phyloP scores from a whole-genome alignment of 257 asterid species.

The Capsicum chinense region DNA sequence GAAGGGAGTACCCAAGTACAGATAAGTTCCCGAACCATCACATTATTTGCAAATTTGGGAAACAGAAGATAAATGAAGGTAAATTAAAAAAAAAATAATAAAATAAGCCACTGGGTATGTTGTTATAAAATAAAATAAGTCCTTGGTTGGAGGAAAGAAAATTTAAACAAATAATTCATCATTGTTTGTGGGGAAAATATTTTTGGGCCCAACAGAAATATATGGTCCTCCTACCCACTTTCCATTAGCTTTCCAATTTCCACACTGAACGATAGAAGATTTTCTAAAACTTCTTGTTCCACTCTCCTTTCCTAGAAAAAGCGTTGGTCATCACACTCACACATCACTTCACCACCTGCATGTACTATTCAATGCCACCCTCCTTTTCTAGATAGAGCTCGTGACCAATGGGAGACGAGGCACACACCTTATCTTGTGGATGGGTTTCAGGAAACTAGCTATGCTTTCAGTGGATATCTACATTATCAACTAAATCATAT shows the following conservation, averaged over 20 bases:
- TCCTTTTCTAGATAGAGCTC: background rate
- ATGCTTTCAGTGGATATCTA: background rate
- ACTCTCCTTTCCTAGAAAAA: background rate
- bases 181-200: background rate
- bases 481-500: conserved; percentile 1
- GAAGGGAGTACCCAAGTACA: conserved; percentile 14
- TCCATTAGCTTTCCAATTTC: background rate
- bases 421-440: background rate
- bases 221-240: conserved; percentile 9
- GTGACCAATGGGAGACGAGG: conserved; percentile 4
- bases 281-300: background rate
- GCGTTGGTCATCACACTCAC: background rate
- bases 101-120: no score
- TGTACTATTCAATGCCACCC: conserved; percentile 4
- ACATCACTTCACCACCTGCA: background rate
- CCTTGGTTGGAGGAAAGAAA: background rate
- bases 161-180: background rate
- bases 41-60: background rate
- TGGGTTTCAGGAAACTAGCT: conserved; percentile 7
- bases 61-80: conserved; percentile 19
- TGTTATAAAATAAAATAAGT: background rate
- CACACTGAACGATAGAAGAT: background rate
- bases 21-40: background rate
- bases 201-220: background rate
- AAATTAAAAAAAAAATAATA: background rate